These are phyloP conservation scores for Alnus glutinosa DNA, from an alignment of 306 rosid genomes.

Conservation along the genomic window DNA sequence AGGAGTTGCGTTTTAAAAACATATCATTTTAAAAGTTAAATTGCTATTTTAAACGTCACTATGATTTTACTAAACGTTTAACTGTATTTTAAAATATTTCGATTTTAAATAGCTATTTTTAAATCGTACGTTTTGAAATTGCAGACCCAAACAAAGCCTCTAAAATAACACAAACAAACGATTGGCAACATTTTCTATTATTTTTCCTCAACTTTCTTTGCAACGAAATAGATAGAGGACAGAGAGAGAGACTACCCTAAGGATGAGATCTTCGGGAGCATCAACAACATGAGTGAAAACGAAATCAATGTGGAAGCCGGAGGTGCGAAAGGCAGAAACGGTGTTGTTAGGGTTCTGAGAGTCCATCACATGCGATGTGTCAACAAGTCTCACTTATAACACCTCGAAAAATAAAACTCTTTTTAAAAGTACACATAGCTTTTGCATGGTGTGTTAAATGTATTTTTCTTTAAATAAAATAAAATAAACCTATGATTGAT, in stretches of 20 bases:
- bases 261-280: conserved; percentile 97
- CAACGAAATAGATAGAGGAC: neutral
- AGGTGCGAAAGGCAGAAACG: conserved; percentile 59
- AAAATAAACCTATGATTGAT: too few relatives aligned
- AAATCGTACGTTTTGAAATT: neutral
- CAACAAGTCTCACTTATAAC: neutral
- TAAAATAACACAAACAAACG: neutral
- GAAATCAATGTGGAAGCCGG: conserved; percentile 47
- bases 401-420: too few relatives aligned
- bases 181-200: neutral
- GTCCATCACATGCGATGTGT: conserved; percentile 44
- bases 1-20: too few relatives aligned
- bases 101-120: too few relatives aligned
- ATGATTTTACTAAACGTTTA: too few relatives aligned
- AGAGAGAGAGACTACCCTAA: conserved; percentile 55
- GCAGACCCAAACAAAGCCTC: too few relatives aligned
- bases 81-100: too few relatives aligned
- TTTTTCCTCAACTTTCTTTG: neutral
- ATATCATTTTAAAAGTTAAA: too few relatives aligned
- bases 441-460: too few relatives aligned
- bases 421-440: too few relatives aligned
- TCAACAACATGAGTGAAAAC: conserved; percentile 78
- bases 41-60: too few relatives aligned
- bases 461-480: too few relatives aligned
- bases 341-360: conserved; percentile 21